Percentiles rank a stretch among this genome's conserved stretches.
Conservation (phyloP, 306 rosid species). For the Neltuma alba region DNA sequence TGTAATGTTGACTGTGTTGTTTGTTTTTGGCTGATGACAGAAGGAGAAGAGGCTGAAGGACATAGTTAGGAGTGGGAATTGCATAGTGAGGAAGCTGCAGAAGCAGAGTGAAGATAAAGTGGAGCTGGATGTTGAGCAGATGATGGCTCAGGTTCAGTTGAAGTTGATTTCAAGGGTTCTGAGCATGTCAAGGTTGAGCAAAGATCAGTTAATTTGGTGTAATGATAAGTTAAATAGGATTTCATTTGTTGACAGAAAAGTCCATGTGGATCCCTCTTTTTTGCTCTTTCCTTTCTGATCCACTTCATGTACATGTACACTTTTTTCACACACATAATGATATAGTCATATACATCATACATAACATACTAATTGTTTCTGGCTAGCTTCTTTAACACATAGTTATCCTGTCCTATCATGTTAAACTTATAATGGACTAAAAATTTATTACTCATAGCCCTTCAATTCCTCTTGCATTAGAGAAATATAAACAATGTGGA, state of each 20-base stretch:
- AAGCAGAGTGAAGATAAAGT: conserved; percentile 42
- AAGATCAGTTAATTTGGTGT: conserved; percentile 70
- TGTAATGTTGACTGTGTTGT: not conserved
- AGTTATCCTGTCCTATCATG: not conserved
- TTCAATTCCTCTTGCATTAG: too few relatives aligned
- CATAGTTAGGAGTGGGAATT: conserved; percentile 69
- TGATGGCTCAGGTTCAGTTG: conserved; percentile 67
- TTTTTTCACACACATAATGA: not conserved
- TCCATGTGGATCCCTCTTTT: conserved; percentile 57
- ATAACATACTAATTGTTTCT: not conserved
- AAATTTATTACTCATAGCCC: too few relatives aligned
- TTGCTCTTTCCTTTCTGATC: conserved; percentile 67
- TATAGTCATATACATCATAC: not conserved
- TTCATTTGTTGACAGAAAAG: conserved; percentile 45
- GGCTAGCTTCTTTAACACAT: not conserved
- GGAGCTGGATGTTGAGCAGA: conserved; percentile 40
- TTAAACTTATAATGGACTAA: not conserved
- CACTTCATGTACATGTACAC: not conserved
- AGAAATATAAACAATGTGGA: not conserved
- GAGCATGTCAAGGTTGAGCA: conserved; percentile 54
- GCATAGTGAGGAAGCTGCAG: conserved; percentile 77
- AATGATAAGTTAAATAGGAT: conserved; percentile 53
- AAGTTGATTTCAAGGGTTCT: conserved; percentile 69
- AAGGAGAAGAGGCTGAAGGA: conserved; percentile 74
- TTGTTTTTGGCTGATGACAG: conserved; percentile 34